Evolutionary conservation across 1,284 basidiomycete species (phyloP).

Genomic region (Macrocybe sp.): DNA sequence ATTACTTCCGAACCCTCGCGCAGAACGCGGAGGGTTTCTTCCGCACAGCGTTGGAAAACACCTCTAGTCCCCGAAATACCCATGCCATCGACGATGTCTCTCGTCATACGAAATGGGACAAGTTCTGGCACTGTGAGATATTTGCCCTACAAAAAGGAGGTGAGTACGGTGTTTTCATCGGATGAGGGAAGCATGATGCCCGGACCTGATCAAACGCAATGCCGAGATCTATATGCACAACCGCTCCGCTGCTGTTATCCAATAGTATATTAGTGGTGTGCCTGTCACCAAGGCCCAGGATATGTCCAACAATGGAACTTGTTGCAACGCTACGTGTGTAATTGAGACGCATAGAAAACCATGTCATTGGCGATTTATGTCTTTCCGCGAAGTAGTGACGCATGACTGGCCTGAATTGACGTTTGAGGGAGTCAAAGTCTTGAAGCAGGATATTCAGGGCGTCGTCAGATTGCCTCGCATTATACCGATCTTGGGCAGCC

Average conservation of each 20-base stretch:
- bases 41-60: conserved; percentile 92
- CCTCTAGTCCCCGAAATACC: conserved; percentile 89
- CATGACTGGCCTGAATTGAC: conserved; percentile 81
- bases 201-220: conserved; percentile 93
- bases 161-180: not conserved
- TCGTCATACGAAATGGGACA: conserved; percentile 94
- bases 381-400: conserved; percentile 92
- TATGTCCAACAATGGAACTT: conserved; percentile 90
- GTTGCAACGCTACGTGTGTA: conserved; percentile 93
- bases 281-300: conserved; percentile 91
- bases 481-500: conserved; percentile 23
- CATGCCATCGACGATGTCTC: conserved; percentile 92
- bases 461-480: conserved; percentile 7
- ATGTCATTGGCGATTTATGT: conserved; percentile 82
- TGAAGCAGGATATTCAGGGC: conserved; percentile 17
- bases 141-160: conserved; percentile 57
- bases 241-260: conserved; percentile 79
- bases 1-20: conserved; percentile 84
- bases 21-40: conserved; percentile 90
- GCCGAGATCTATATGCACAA: conserved; percentile 94
- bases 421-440: conserved; percentile 49
- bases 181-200: conserved; percentile 2
- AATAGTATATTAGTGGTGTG: conserved; percentile 93
- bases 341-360: conserved; percentile 91
- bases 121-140: conserved; percentile 79